Percentiles rank a stretch among this genome's conserved stretches.
Evolutionary conservation across 1,139 yeast genomes (phyloP).

Genomic region (Saccharomyces pastorianus): DNA sequence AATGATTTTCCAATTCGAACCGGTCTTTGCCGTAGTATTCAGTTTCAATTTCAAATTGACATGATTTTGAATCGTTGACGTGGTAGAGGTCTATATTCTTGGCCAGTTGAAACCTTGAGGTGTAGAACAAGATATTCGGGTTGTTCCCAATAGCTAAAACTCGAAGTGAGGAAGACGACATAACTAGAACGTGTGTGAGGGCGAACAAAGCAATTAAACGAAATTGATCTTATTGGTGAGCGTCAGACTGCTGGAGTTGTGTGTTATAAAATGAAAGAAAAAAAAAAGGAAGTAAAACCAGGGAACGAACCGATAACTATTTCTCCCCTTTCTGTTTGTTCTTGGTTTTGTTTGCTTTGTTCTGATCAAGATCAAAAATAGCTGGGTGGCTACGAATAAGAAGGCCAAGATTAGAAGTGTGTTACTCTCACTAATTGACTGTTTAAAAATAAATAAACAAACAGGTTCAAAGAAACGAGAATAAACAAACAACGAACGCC

Average conservation of each 20-base stretch:
- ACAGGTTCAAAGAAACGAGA: background rate
- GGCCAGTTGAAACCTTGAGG: slow-evolving; percentile 30
- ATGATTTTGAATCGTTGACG: slow-evolving; percentile 21
- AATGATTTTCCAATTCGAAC: slow-evolving; percentile 22
- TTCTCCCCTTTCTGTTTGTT: background rate
- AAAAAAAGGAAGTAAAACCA: background rate
- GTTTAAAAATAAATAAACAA: background rate
- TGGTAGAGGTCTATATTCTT: slow-evolving; percentile 29
- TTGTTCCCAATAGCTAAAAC: slow-evolving; percentile 29
- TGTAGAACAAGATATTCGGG: slow-evolving; percentile 27
- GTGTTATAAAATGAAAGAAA: background rate
- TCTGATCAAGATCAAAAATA: background rate
- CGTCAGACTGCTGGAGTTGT: background rate
- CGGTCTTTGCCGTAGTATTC: slow-evolving; percentile 21
- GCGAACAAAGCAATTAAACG: background rate
- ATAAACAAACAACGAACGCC: slow-evolving; percentile 1
- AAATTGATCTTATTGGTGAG: background rate
- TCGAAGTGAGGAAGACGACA: slow-evolving; percentile 21
- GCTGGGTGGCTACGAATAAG: background rate
- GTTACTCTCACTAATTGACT: background rate
- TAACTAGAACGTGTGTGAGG: slow-evolving; percentile 2
- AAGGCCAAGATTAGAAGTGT: background rate
- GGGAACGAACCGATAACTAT: background rate
- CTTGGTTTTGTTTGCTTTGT: background rate
- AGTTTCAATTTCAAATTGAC: slow-evolving; percentile 20